phyloP scores from a whole-genome alignment of 2,329 filamentous ascomycete genomes.

The Zymoseptoria tritici region DNA sequence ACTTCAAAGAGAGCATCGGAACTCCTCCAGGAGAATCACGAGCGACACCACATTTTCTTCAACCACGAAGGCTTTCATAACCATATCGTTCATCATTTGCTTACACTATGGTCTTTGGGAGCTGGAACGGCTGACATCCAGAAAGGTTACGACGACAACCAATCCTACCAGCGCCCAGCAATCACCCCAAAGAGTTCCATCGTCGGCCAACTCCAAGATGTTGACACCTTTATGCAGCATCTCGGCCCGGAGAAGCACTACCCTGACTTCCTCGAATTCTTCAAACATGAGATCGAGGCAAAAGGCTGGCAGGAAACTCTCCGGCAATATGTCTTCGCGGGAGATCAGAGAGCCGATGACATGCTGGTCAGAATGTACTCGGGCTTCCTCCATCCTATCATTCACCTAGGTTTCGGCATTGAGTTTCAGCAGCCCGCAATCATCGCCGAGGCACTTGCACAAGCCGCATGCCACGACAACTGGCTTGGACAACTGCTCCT shows the following conservation, averaged over 20 bases:
- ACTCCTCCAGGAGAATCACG: conserved; percentile 69
- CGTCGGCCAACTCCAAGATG: conserved; percentile 51
- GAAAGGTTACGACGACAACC: conserved; percentile 58
- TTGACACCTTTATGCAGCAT: conserved; percentile 48
- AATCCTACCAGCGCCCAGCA: conserved; percentile 55
- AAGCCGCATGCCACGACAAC: conserved; percentile 61
- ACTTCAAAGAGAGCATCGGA: conserved; percentile 57
- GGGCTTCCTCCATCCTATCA: conserved; percentile 69
- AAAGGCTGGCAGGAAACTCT: conserved; percentile 57
- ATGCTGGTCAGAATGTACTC: conserved; percentile 62
- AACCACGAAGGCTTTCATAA: conserved; percentile 69
- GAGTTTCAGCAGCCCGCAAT: conserved; percentile 78
- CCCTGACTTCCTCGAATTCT: conserved; percentile 68
- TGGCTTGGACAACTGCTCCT: conserved; percentile 51
- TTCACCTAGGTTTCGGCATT: conserved; percentile 74
- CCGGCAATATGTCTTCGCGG: conserved; percentile 60
- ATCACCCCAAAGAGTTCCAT: conserved; percentile 37
- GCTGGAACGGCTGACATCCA: conserved; percentile 55
- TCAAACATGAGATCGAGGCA: conserved; percentile 61
- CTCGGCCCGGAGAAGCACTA: conserved; percentile 61
- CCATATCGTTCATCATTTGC: conserved; percentile 71
- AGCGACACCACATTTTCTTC: conserved; percentile 72
- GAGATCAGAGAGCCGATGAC: conserved; percentile 57
- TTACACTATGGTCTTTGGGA: conserved; percentile 69
- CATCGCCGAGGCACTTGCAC: conserved; percentile 70